A percentile compares a stretch with the other conserved stretches of the same genome.
These are phyloP conservation scores for Podila horticola DNA, from an alignment of 192 early-diverging fungal genomes.

Conservation along the genomic window DNA sequence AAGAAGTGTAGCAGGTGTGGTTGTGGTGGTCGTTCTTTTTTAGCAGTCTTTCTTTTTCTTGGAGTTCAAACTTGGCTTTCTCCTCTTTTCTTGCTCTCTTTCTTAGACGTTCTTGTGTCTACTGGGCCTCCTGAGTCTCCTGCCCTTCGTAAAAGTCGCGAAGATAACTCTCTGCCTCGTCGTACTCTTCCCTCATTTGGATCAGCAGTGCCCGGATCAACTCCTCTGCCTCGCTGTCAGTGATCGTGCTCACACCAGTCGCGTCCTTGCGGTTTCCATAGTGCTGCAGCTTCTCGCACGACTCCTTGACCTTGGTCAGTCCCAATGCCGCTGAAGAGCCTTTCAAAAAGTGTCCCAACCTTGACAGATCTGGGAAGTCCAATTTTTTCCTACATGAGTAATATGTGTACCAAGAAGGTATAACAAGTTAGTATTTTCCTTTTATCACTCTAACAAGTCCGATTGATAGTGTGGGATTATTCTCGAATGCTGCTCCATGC, in stretches of 20 bases:
- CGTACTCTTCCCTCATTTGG: conserved; percentile 74
- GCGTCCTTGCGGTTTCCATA: conserved; percentile 78
- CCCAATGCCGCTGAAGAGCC: conserved; percentile 92
- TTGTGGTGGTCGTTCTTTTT: background rate
- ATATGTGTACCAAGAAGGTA: background rate
- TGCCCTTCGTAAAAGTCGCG: conserved; percentile 74
- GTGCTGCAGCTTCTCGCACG: conserved; percentile 92
- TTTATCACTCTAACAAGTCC: background rate
- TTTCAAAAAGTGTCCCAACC: conserved; percentile 93
- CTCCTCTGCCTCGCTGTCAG: conserved; percentile 68
- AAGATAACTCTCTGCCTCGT: conserved; percentile 79
- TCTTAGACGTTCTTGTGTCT: background rate
- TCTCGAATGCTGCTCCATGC: no score
- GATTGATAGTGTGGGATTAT: background rate
- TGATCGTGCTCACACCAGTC: conserved; percentile 61
- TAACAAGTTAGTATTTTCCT: background rate
- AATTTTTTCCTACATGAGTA: conserved; percentile 50
- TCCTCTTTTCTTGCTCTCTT: background rate
- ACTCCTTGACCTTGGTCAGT: conserved; percentile 79
- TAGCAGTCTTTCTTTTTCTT: background rate
- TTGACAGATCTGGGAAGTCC: conserved; percentile 80
- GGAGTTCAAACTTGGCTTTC: background rate
- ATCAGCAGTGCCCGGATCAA: conserved; percentile 67
- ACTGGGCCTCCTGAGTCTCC: conserved; percentile 11
- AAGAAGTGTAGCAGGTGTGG: background rate